Base-by-base conservation (phyloP, 2,329 filamentous ascomycete species). In the Trichophyton simii region DNA sequence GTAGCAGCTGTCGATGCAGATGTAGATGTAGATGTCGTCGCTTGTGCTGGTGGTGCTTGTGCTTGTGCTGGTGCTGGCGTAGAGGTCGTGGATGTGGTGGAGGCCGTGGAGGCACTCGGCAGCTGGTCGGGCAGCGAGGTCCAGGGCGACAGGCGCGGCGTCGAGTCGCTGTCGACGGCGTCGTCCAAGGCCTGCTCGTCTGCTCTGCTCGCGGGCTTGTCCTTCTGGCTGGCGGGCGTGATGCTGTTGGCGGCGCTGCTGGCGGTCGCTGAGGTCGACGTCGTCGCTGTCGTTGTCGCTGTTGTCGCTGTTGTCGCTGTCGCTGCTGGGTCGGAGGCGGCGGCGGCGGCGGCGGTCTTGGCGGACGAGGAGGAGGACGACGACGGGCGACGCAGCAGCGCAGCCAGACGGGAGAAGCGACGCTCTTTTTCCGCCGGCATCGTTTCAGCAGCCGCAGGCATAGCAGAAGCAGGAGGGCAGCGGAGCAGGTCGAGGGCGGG, bases 311-410 rank as follows among this genome's bases (percentile, higher is more conserved):
- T 2, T 2, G 22, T 34, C 31, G 31, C 5, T 34, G 31, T 34
- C 11, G 34, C 34, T 38, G 34, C 9, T 38, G 28, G 28, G 28
- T 31, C 28, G 28, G 18, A 18, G 18, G 25, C 25, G 25, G 52
- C 13, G 25, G 13, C 52, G 22, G 22, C 22, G 42, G 58, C 41
- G 25, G 36, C 57, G 46, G 42, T 62, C 60, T 64, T 62, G 52
- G 62, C 67, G 58, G 66, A 64, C 42, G 69, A 67, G 50, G 67
- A 69, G 57, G 66, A 64, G 38, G 69, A 67, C 48, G 67, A 69
- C 38, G 73, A 72, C 64, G 72, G 72, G 69, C 72, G 71, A 61
- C 72, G 71, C 63, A 74, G 66, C 62, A 74, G 68, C 42, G 70
- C 68, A 65, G 72, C 72, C 61, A 72, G 67, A 66, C 70, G 69